These are phyloP conservation scores for Lentinula boryana DNA, from an alignment of 768 basidiomycete species.

Conservation along the genomic window DNA sequence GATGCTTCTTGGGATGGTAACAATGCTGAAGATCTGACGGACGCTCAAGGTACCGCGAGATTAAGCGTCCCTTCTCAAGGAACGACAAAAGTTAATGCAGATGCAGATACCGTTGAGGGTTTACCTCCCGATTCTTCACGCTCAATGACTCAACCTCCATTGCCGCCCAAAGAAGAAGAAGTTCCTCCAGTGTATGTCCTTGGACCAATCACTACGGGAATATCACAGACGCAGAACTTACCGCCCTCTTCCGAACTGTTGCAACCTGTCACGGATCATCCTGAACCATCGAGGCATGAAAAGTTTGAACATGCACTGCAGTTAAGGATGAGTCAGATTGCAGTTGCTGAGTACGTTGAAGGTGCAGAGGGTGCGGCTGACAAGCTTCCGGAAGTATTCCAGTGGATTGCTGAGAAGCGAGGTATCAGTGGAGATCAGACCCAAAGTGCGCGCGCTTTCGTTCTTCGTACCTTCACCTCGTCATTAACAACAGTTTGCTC, in stretches of 20 bases:
- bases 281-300: constrained; percentile 46
- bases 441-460: background rate
- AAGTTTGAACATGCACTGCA: constrained; percentile 77
- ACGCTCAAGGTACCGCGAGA: background rate
- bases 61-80: background rate
- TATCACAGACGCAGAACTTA: constrained; percentile 15
- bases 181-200: constrained; percentile 19
- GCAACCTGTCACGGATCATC: constrained; percentile 39
- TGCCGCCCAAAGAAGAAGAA: background rate
- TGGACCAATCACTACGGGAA: constrained; percentile 12
- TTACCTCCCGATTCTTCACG: background rate
- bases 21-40: background rate
- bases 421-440: constrained; percentile 17
- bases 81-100: background rate
- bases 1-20: background rate
- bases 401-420: constrained; percentile 71
- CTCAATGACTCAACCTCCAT: background rate
- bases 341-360: constrained; percentile 74
- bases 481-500: background rate
- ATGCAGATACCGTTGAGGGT: background rate
- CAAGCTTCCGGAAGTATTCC: constrained; percentile 80
- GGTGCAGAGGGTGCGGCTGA: constrained; percentile 80
- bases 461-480: background rate
- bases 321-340: constrained; percentile 79
- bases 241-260: constrained; percentile 41